Conservation (phyloP, 345 rosid species). For the Bruguiera parviflora region DNA sequence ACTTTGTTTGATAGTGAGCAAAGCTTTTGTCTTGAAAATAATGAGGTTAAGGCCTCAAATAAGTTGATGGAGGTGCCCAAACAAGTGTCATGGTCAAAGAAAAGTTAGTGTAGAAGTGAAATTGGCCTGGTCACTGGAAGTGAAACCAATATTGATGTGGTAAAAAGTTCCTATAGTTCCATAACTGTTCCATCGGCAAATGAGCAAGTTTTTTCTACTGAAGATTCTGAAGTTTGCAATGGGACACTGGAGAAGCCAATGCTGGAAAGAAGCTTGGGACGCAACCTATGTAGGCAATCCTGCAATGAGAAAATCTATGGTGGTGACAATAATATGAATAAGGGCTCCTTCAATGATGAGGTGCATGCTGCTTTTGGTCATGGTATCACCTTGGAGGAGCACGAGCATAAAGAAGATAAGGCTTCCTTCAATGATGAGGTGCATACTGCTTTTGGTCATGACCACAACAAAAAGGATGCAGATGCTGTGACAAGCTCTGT, state of each 20-base stretch:
- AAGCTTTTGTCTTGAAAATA: conserved; percentile 15
- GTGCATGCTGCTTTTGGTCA: no score
- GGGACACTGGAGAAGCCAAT: conserved; percentile 15
- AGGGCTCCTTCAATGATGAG: not conserved
- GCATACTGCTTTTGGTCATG: conserved; percentile 10
- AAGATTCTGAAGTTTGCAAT: conserved; percentile 8
- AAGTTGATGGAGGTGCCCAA: conserved; percentile 12
- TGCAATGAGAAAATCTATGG: conserved; percentile 9
- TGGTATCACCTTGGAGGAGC: conserved; percentile 1
- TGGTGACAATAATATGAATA: conserved; percentile 19
- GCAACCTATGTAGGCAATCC: conserved; percentile 14
- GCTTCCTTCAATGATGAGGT: conserved; percentile 11
- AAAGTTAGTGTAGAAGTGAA: conserved; percentile 11
- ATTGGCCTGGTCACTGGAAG: conserved; percentile 2
- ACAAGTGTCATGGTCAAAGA: conserved; percentile 10
- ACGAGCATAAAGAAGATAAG: conserved; percentile 10
- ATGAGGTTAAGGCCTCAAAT: conserved; percentile 18
- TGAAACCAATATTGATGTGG: conserved; percentile 11
- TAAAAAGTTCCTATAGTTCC: conserved; percentile 12
- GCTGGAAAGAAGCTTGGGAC: conserved; percentile 19
- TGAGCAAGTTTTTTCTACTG: no score
- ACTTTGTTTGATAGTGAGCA: conserved; percentile 27
- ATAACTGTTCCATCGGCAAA: no score
- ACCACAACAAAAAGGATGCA: conserved; percentile 11
- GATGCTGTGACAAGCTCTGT: conserved; percentile 15